Base-by-base conservation (phyloP, 257 asterid species). In the Jacaranda copaia region DNA sequence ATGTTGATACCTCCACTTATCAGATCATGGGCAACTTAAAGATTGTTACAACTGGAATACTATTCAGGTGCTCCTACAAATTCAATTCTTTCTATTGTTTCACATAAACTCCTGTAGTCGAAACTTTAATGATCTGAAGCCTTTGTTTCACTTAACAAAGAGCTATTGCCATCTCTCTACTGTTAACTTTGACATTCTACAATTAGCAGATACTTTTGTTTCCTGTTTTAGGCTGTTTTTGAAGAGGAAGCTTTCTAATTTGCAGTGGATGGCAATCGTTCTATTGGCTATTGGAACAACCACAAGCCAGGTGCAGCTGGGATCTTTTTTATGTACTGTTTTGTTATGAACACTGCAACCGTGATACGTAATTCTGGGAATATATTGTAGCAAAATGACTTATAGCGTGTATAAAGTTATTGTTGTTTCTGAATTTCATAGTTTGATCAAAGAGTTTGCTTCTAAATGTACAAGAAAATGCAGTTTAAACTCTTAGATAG, bases 21-120 rank as follows among this genome's bases (percentile, higher is more conserved):
- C 99, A 96, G 84, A 96, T 96, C 61, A 87, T 96, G 97, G 98
- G 99, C 15, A 96, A 96, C 88, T 83, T 93, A 79, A 96, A 96
- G 92, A 96, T 93, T 63, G 96, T 96, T 25, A 93, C 99, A 9
- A 93, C 99, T 45, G 99, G 91, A 68, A 89, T 96, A 85, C 83
- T 93, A 25, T 93, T 93, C 90, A 91, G 98, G 99, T 96, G 66
- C 78, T 64, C 58, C 55, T 73, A 12, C 63, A 10, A 35, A 13
- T 62, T 76, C 72, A 42, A 20, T 60, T 73, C 58, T 71, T 38
- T 55, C n/a, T 65, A 20, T 35, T 56, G 62, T 48, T 59, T 82
- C 16, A 40, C 64, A 25, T 77, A 52, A 56, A 59, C 40, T 36
- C 35, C 53, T 66, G 39, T 48, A 20, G 57, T 65, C 39, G 49